phyloP scores from a whole-genome alignment of 345 rosid genomes.

The Populus tremula region DNA sequence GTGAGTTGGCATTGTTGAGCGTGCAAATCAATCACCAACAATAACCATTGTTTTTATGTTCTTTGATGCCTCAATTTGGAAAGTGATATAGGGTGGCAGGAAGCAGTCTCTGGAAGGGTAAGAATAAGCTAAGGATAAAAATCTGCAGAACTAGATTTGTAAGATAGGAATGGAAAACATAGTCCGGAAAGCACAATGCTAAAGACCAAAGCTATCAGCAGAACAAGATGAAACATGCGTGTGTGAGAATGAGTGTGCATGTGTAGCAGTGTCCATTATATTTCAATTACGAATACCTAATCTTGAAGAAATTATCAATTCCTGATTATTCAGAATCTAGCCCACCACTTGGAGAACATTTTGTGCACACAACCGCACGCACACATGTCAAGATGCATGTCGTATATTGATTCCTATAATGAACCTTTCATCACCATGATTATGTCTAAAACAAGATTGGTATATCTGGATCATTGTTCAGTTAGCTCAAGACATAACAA shows the following conservation, averaged over 20 bases:
- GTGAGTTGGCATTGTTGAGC: background rate
- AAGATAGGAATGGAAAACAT: background rate
- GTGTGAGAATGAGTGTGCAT: background rate
- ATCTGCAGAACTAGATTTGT: background rate
- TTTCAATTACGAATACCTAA: background rate
- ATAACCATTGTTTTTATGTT: background rate
- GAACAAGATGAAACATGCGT: background rate
- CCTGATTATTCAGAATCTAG: background rate
- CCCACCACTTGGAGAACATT: background rate
- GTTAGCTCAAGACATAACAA: background rate
- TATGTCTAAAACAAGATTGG: background rate
- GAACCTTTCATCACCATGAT: background rate
- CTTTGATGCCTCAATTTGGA: background rate
- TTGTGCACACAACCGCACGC: background rate
- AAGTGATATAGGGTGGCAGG: background rate
- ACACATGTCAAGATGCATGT: background rate
- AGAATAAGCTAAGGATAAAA: background rate
- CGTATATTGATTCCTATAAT: background rate
- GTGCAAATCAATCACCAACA: background rate
- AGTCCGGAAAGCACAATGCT: background rate
- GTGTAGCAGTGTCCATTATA: background rate
- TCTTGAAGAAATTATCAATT: background rate
- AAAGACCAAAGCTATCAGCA: background rate
- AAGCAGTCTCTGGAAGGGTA: background rate
- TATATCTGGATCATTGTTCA: background rate